phyloP scores from a whole-genome alignment of 306 rosid species.

The Cajanus cajan region DNA sequence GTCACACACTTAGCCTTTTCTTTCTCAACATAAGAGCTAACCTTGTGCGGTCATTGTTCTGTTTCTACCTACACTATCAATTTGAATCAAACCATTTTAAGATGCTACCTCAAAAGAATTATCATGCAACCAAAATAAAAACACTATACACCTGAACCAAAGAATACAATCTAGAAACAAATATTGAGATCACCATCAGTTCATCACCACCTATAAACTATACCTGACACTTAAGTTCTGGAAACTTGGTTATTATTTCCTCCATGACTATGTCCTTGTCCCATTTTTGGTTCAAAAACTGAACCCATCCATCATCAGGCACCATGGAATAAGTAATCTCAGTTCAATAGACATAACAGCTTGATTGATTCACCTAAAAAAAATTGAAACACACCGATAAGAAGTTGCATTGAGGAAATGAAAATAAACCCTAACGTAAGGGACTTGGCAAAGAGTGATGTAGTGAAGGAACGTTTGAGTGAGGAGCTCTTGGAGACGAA shows the following conservation, averaged over 20 bases:
- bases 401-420: background rate
- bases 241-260: constrained; percentile 72
- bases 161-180: background rate
- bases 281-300: constrained; percentile 78
- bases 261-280: constrained; percentile 64
- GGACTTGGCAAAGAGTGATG: constrained; percentile 78
- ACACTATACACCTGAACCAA: background rate
- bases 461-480: constrained; percentile 77
- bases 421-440: constrained; percentile 23
- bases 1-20: too few species aligned
- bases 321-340: constrained; percentile 91
- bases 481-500: constrained; percentile 46
- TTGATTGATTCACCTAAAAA: too few species aligned
- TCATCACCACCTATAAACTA: background rate
- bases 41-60: too few species aligned
- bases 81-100: too few species aligned
- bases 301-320: constrained; percentile 90
- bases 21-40: too few species aligned
- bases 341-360: too few species aligned
- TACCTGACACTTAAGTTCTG: constrained; percentile 88
- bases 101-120: too few species aligned
- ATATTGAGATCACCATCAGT: background rate
- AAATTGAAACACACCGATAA: too few species aligned
- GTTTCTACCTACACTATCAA: too few species aligned
- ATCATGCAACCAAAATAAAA: too few species aligned